A percentile compares a stretch with the other conserved stretches of the same genome.
These are phyloP conservation scores for Fusarium staphyleae DNA, from an alignment of 2,329 filamentous ascomycete species.

Conservation along the genomic window DNA sequence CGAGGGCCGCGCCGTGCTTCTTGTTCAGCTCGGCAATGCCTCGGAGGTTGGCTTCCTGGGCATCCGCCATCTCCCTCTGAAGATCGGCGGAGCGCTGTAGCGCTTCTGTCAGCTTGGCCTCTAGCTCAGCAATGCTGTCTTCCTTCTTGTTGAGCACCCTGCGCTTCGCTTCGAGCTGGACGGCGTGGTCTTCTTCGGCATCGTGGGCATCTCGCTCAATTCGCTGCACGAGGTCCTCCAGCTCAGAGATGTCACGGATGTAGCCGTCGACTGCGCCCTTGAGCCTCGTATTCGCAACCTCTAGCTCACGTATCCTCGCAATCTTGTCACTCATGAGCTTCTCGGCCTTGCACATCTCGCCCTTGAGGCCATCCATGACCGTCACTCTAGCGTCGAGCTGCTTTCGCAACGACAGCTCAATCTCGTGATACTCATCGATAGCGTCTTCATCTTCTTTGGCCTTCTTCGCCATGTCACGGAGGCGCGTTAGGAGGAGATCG, in stretches of 20 bases:
- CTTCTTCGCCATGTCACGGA: conserved; percentile 57
- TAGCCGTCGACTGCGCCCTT: conserved; percentile 61
- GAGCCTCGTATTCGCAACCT: conserved; percentile 58
- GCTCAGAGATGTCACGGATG: conserved; percentile 59
- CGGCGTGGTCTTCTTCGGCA: conserved; percentile 42
- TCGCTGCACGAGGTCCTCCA: conserved; percentile 59
- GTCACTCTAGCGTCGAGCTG: conserved; percentile 62
- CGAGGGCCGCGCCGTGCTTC: conserved; percentile 56
- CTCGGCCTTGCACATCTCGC: conserved; percentile 49
- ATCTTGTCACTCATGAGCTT: conserved; percentile 49
- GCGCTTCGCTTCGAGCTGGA: conserved; percentile 46
- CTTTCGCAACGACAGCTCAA: conserved; percentile 62
- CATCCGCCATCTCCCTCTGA: conserved; percentile 48
- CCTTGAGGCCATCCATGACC: conserved; percentile 57
- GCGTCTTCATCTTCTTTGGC: conserved; percentile 58
- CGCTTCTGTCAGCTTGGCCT: conserved; percentile 53
- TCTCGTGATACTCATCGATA: conserved; percentile 66
- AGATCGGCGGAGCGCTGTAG: conserved; percentile 50
- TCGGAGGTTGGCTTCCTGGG: conserved; percentile 46
- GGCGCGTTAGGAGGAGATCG: conserved; percentile 58
- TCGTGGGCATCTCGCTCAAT: conserved; percentile 53
- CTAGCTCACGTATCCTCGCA: conserved; percentile 54
- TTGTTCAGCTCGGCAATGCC: conserved; percentile 49
- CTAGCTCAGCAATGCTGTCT: conserved; percentile 51
- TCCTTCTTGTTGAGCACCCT: conserved; percentile 49